Percentiles rank a stretch among this genome's conserved stretches.
Evolutionary conservation across 164 flowering plant species (phyloP).

Genomic region (Sextonia rubra): DNA sequence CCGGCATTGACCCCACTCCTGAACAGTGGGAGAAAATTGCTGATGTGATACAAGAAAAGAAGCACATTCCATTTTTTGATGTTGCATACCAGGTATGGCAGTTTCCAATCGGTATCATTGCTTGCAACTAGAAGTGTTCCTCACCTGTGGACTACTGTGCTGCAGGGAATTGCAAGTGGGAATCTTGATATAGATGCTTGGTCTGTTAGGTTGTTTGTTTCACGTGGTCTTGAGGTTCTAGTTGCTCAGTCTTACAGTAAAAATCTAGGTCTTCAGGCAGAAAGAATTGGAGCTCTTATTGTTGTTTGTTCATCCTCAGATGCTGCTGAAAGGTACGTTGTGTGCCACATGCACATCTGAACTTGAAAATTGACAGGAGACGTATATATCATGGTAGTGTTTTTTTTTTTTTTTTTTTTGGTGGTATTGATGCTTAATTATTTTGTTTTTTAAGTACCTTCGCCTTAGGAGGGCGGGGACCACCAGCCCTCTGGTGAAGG

Average conservation of each 20-base stretch:
- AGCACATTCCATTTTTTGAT: constrained; percentile 90
- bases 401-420: too few relatives aligned
- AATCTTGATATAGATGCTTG: constrained; percentile 93
- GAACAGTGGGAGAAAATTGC: constrained; percentile 90
- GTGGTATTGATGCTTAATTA: too few relatives aligned
- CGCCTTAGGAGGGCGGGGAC: too few relatives aligned
- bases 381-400: too few relatives aligned
- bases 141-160: constrained; percentile 1
- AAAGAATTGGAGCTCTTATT: constrained; percentile 91
- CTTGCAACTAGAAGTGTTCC: background rate
- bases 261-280: constrained; percentile 90
- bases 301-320: constrained; percentile 82
- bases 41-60: constrained; percentile 90
- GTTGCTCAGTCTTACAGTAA: constrained; percentile 96
- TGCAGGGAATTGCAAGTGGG: constrained; percentile 97
- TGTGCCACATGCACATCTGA: too few relatives aligned
- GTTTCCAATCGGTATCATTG: background rate
- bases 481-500: too few relatives aligned
- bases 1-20: constrained; percentile 94
- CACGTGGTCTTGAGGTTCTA: constrained; percentile 81
- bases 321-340: constrained; percentile 63
- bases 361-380: too few relatives aligned
- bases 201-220: constrained; percentile 79
- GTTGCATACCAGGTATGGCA: constrained; percentile 89
- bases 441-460: too few relatives aligned